Percentiles rank a stretch among this genome's conserved stretches.
Evolutionary conservation across 192 early-diverging fungal genomes (phyloP).

Genomic region (Coemansia pectinata): DNA sequence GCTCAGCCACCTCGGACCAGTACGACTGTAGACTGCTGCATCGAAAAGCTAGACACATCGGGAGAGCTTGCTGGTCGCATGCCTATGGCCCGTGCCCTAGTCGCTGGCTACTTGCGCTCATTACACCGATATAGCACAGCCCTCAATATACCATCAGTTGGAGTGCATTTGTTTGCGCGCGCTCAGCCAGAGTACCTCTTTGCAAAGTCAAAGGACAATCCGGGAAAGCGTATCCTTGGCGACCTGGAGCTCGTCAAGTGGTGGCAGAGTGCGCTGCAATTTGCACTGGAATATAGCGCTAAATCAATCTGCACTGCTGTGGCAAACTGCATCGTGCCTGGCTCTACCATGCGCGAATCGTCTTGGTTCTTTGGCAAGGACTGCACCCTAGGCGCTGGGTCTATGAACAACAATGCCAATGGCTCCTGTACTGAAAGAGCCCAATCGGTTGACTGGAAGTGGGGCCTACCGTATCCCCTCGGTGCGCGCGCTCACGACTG

Average conservation of each 20-base stretch:
- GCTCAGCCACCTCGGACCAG: not conserved
- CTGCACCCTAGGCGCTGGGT: not conserved
- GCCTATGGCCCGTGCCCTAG: conserved; percentile 28
- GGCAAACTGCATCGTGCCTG: conserved; percentile 40
- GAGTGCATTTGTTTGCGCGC: conserved; percentile 74
- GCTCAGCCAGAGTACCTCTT: conserved; percentile 88
- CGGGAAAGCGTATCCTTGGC: conserved; percentile 61
- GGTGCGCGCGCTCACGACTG: conserved; percentile 34
- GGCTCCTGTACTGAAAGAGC: not conserved
- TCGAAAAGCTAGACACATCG: conserved; percentile 51
- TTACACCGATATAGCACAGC: conserved; percentile 26
- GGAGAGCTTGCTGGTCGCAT: conserved; percentile 28
- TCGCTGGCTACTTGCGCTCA: conserved; percentile 42
- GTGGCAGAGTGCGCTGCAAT: conserved; percentile 66
- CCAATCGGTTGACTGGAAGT: conserved; percentile 27
- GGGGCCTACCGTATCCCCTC: conserved; percentile 36
- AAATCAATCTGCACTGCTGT: not conserved
- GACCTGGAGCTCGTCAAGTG: conserved; percentile 70
- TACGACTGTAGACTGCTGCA: conserved; percentile 34
- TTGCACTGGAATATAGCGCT: not conserved
- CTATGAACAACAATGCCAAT: not conserved
- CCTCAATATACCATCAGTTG: conserved; percentile 8
- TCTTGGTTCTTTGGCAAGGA: conserved; percentile 17
- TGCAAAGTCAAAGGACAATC: conserved; percentile 66
- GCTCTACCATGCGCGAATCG: conserved; percentile 23